Evolutionary conservation across 2,329 filamentous ascomycete genomes (phyloP).

Genomic region (Botrytis squamosa): DNA sequence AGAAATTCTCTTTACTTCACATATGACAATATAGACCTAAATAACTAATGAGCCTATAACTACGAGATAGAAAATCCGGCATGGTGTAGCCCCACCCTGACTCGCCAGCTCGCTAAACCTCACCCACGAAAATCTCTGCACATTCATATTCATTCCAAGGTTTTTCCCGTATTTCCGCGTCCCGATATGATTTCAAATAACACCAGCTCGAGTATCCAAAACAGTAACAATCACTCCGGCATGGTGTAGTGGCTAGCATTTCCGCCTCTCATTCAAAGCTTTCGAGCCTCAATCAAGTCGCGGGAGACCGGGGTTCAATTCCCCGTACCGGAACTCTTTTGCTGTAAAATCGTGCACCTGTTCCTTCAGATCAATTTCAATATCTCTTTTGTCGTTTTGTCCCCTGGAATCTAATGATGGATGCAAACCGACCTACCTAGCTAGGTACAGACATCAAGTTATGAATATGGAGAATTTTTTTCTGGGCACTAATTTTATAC

Average conservation of each 20-base stretch:
- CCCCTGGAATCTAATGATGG: not conserved
- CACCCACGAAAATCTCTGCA: too few relatives aligned
- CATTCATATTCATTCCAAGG: too few relatives aligned
- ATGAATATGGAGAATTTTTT: too few relatives aligned
- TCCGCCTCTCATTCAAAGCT: slow-evolving; percentile 10
- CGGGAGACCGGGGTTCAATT: slow-evolving; percentile 22
- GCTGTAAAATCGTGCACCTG: too few relatives aligned
- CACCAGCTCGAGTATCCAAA: fast-evolving
- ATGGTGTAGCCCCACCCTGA: slow-evolving; percentile 10
- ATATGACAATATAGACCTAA: too few relatives aligned
- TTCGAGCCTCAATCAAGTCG: not conserved
- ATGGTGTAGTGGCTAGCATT: slow-evolving; percentile 22
- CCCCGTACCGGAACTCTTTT: not conserved
- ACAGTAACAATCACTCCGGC: not conserved
- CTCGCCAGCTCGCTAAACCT: too few relatives aligned
- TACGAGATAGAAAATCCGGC: not conserved
- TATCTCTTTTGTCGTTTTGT: not conserved
- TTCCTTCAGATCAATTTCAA: not conserved
- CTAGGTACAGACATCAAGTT: not conserved
- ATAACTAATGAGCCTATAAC: fast-evolving
- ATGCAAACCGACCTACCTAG: not conserved
- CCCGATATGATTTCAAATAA: too few relatives aligned
- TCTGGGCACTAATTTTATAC: not conserved
- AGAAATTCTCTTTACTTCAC: too few relatives aligned
- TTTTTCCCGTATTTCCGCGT: too few relatives aligned